Evolutionary conservation across 2,329 filamentous ascomycete genomes (phyloP), one percentile per base, ranked within the genome.

Genomic region (Talaromyces sp.): DNA sequence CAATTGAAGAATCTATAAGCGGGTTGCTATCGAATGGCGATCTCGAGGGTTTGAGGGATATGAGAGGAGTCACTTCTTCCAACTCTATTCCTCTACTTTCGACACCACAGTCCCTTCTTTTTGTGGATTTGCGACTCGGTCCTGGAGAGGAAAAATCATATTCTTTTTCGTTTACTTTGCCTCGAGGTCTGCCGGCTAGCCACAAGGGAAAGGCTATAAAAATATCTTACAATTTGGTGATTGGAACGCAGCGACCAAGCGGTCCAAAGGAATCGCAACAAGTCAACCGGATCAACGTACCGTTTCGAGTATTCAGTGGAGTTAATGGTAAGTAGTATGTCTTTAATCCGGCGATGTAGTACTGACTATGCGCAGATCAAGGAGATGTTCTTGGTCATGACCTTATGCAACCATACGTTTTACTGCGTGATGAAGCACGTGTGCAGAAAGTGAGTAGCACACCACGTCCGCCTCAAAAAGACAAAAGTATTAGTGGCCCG

Each of bases 131-230:
- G 64, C 88, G 90, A 71, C 84, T 99, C 24, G 89, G 86, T 7
- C 93, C 95, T 0, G 95, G 94, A 1, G 93, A 99, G 78, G 96
- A 92, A 76, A 89, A 87, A 70, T 90, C 88, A 57, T 99, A 90
- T 72, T 91, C 90, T 59, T 99, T 97, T 76, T 86, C 87, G 1
- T 97, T 97, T 75, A 89, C 86, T 52, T 80, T 99, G 62, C 95
- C 95, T 0, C 89, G 88, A 72, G 94, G 94, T 0, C 79, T 99
- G n/a, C 95, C 95, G 24, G 94, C 95, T 7, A 92, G 88, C 14
- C 92, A 98, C 75, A 90, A 90, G 71, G 95, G 95, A 11, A 93
- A 95, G 73, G 92, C 92, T 0, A 95, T 97, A 74, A 98, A 98
- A 78, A 93, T 97, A 59, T 87, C 88, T 1, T 99, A 99, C 79